Evolutionary conservation across 306 rosid genomes (phyloP), one percentile per base, ranked within the genome.

Genomic region (Malus orientalis): DNA sequence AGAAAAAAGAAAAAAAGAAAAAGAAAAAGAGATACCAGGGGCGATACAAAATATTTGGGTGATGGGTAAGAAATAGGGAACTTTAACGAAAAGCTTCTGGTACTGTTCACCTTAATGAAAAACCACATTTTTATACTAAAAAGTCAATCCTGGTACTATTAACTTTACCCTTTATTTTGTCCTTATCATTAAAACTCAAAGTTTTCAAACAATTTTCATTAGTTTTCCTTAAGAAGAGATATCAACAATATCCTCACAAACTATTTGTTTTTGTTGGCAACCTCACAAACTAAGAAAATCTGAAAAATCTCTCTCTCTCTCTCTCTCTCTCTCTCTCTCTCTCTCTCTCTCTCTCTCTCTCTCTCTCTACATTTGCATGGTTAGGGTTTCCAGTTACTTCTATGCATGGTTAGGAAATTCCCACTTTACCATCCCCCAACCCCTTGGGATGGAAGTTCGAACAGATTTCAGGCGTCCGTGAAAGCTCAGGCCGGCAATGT

Each of bases 391-490:
- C 27, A 61, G 30, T 47, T 2, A 3, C 32, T 59, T 61, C 15
- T 57, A 33, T 83, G 82, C 87, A 93, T 91, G 97, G 89, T 88
- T 44, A 86, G 92, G 75, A 54, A 69, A 36, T 79, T 68, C 60
- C 87, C 87, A 11, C 13, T 55, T 36, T 13, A 70, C n/a, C 67
- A 67, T 81, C 54, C 79, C n/a, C 38, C n/a, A 8, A 40, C 81
- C n/a, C 64, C 69, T 30, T 74, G 86, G 47, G 68, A 71, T 19
- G 75, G 64, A 11, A 60, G 51, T 47, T 69, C 80, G 30, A 27
- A 19, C 19, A 63, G 62, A n/a, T 7, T 76, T 0, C 81, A 60
- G 38, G 67, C 40, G 12, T 47, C 58, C 49, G 6, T 42, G 33
- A 54, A 65, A 59, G 81, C 74, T 44, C 75, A 74, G 12, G 44